phyloP scores from a whole-genome alignment of 805 yeast species.

The Metschnikowia sp. region DNA sequence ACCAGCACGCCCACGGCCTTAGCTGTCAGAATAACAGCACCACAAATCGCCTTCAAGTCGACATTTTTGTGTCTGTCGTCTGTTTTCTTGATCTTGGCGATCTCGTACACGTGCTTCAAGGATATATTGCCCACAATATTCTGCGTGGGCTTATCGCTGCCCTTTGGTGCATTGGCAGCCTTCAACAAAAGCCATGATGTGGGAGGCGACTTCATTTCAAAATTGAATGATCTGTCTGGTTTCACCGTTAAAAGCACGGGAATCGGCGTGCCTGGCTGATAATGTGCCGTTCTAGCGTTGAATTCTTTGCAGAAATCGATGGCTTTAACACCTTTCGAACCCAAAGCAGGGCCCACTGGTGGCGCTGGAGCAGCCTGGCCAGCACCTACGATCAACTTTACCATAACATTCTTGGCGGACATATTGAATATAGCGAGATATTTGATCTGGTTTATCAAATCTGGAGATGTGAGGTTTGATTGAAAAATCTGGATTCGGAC shows the following conservation, averaged over 20 bases:
- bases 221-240: constrained; percentile 88
- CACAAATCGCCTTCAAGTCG: constrained; percentile 72
- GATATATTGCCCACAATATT: constrained; percentile 61
- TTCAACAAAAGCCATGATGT: constrained; percentile 81
- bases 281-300: constrained; percentile 92
- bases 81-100: constrained; percentile 87
- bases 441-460: not conserved
- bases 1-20: constrained; percentile 83
- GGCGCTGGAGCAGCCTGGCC: constrained; percentile 99
- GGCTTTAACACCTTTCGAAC: constrained; percentile 98
- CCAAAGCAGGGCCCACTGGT: constrained; percentile 98
- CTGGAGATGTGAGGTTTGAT: not conserved
- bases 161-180: constrained; percentile 79
- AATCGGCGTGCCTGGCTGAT: constrained; percentile 81
- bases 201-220: constrained; percentile 87
- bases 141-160: constrained; percentile 63
- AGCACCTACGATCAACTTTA: constrained; percentile 91
- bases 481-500: constrained; percentile 1
- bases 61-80: constrained; percentile 74
- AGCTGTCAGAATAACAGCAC: constrained; percentile 85
- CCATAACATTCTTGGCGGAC: constrained; percentile 59
- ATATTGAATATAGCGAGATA: constrained; percentile 6
- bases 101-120: constrained; percentile 88
- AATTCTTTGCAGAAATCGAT: constrained; percentile 98
- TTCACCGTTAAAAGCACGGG: constrained; percentile 82